Conservation (phyloP, 2,329 filamentous ascomycete genomes). For the Cryphonectria carpinicola region DNA sequence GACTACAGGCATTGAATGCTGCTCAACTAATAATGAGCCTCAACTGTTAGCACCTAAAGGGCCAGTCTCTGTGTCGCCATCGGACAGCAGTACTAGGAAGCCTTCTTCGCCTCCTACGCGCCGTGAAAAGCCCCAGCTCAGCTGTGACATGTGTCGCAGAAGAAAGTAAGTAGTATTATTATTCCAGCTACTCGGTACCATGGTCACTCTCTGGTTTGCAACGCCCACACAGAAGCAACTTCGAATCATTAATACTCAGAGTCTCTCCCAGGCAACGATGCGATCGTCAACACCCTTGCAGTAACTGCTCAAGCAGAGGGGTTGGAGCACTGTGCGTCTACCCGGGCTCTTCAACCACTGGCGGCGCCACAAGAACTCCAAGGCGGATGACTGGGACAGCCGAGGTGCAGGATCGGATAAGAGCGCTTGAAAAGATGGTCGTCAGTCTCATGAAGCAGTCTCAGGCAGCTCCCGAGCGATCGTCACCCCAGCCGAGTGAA, state of each 20-base stretch:
- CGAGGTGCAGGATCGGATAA: constrained; percentile 32
- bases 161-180: constrained; percentile 35
- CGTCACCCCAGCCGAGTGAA: constrained; percentile 6
- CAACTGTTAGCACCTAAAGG: not conserved
- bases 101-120: constrained; percentile 13
- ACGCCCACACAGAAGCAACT: not conserved
- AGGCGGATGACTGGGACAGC: not conserved
- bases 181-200: not conserved
- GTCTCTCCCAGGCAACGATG: constrained; percentile 33
- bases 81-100: not conserved
- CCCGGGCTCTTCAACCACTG: not conserved
- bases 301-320: constrained; percentile 31
- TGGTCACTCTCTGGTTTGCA: not conserved
- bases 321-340: constrained; percentile 32
- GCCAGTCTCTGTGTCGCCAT: not conserved
- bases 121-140: constrained; percentile 39
- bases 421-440: constrained; percentile 39
- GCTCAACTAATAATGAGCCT: not conserved
- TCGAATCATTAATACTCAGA: constrained; percentile 21
- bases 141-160: constrained; percentile 36
- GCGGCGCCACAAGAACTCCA: not conserved
- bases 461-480: not conserved
- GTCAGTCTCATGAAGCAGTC: constrained; percentile 34
- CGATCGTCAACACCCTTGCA: constrained; percentile 34
- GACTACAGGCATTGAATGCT: not conserved